Evolutionary conservation across 495 filamentous ascomycete genomes (phyloP).

Genomic region (Sporormia fimetaria): DNA sequence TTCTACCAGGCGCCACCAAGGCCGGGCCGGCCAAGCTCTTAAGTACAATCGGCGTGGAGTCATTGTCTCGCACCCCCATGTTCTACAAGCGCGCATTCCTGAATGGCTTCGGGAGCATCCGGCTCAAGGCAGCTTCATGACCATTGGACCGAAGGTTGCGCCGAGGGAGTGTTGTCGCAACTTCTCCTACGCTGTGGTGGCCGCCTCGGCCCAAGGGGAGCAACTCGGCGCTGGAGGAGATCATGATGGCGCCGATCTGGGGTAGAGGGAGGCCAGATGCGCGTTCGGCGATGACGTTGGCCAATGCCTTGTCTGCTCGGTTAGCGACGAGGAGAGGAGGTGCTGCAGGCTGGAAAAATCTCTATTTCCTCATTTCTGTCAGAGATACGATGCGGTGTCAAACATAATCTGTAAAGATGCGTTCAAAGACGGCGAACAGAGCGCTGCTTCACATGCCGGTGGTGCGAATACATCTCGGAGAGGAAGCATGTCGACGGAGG

Average conservation of each 20-base stretch:
- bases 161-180: constrained; percentile 9
- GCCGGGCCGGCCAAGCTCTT: constrained; percentile 18
- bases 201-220: constrained; percentile 26
- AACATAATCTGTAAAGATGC: too few species aligned
- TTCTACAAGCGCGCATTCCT: constrained; percentile 9
- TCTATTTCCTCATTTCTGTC: too few species aligned
- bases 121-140: constrained; percentile 10
- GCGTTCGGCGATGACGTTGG: constrained; percentile 20
- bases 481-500: too few species aligned
- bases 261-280: constrained; percentile 4
- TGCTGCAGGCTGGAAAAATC: too few species aligned
- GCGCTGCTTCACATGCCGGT: too few species aligned
- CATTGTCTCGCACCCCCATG: too few species aligned
- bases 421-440: too few species aligned
- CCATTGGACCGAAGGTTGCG: constrained; percentile 17
- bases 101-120: constrained; percentile 9
- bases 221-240: not conserved
- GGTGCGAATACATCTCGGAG: too few species aligned
- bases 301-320: constrained; percentile 24
- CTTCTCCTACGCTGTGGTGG: not conserved
- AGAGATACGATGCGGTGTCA: too few species aligned
- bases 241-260: constrained; percentile 6
- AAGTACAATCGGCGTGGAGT: too few species aligned
- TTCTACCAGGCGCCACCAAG: not conserved
- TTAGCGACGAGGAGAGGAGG: too few species aligned